These are phyloP conservation scores for Xylaria intraflava DNA, from an alignment of 495 filamentous ascomycete species.

Conservation along the genomic window DNA sequence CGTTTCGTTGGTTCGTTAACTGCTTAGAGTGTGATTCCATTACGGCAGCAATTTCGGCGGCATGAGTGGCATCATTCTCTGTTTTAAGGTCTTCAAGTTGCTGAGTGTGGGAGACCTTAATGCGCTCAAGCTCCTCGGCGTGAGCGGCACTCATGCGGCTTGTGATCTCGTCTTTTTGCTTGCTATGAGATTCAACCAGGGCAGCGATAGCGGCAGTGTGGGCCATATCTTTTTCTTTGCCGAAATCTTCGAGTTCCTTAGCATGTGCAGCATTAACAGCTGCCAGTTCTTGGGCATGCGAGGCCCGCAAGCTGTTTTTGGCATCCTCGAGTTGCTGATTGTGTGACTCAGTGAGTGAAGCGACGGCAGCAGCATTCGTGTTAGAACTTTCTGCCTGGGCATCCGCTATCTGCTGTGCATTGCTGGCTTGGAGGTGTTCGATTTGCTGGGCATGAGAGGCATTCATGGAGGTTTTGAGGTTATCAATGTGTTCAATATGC, in stretches of 20 bases:
- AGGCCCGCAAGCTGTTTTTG: slow-evolving; percentile 27
- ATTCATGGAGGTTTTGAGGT: slow-evolving; percentile 27
- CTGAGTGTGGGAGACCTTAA: slow-evolving; percentile 20
- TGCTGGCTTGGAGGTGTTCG: slow-evolving; percentile 29
- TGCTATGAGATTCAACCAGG: background rate
- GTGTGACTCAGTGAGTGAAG: slow-evolving; percentile 5
- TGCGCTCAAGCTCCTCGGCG: slow-evolving; percentile 15
- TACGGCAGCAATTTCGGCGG: slow-evolving; percentile 6
- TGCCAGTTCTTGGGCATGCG: slow-evolving; percentile 28
- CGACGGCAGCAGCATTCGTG: slow-evolving; percentile 9
- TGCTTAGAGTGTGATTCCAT: slow-evolving; percentile 17
- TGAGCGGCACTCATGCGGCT: slow-evolving; percentile 28
- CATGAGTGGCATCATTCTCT: slow-evolving; percentile 26
- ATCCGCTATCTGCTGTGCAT: slow-evolving; percentile 33
- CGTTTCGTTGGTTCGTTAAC: slow-evolving; percentile 19
- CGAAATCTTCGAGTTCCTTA: slow-evolving; percentile 31
- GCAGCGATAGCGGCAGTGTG: slow-evolving; percentile 11
- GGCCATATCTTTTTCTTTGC: slow-evolving; percentile 24
- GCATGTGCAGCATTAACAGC: slow-evolving; percentile 31
- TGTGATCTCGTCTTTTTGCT: slow-evolving; percentile 26
- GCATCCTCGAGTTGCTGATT: slow-evolving; percentile 3
- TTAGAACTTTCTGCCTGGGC: slow-evolving; percentile 28
- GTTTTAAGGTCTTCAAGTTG: slow-evolving; percentile 24
- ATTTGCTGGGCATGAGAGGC: slow-evolving; percentile 25
- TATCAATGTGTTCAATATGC: slow-evolving; percentile 27